A percentile compares a stretch with the other conserved stretches of the same genome.
Conservation (phyloP, 2,329 filamentous ascomycete species). For the Pezicula neosporulosa region DNA sequence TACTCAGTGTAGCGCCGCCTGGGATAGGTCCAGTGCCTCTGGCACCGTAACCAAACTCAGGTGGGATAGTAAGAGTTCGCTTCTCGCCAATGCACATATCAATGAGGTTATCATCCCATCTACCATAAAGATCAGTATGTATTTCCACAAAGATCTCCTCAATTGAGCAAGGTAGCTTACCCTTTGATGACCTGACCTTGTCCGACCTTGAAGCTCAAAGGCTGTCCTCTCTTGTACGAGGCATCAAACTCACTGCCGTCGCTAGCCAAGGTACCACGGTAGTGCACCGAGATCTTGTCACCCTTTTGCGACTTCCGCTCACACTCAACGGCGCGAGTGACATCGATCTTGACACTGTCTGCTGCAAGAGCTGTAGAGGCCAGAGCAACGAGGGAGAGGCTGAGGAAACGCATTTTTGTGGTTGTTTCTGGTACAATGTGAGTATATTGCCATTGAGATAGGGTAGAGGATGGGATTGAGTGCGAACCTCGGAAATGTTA, state of each 20-base stretch:
- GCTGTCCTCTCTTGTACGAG: slow-evolving; percentile 72
- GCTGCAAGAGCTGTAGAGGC: slow-evolving; percentile 23
- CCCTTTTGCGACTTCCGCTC: slow-evolving; percentile 72
- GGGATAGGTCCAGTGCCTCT: slow-evolving; percentile 79
- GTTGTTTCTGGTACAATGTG: not conserved
- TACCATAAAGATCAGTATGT: slow-evolving; percentile 26
- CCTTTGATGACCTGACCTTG: slow-evolving; percentile 84
- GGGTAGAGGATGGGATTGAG: not conserved
- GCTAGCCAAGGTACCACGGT: slow-evolving; percentile 74
- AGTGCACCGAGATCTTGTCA: slow-evolving; percentile 83
- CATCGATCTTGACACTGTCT: slow-evolving; percentile 67
- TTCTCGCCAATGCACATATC: slow-evolving; percentile 97
- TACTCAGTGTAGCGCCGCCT: slow-evolving; percentile 72
- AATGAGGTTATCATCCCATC: slow-evolving; percentile 85
- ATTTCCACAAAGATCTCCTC: not conserved
- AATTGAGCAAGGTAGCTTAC: slow-evolving; percentile 40
- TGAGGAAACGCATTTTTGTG: slow-evolving; percentile 26
- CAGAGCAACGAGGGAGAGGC: slow-evolving; percentile 24
- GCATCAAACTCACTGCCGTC: slow-evolving; percentile 82
- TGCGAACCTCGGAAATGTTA: not conserved
- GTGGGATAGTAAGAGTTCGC: slow-evolving; percentile 85
- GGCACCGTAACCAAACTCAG: slow-evolving; percentile 78
- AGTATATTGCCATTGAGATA: not conserved
- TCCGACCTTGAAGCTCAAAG: slow-evolving; percentile 78
- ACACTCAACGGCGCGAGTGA: slow-evolving; percentile 72